Evolutionary conservation across 2,329 filamentous ascomycete species (phyloP), one percentile per base, ranked within the genome.

Genomic region (Penicillium sp.): DNA sequence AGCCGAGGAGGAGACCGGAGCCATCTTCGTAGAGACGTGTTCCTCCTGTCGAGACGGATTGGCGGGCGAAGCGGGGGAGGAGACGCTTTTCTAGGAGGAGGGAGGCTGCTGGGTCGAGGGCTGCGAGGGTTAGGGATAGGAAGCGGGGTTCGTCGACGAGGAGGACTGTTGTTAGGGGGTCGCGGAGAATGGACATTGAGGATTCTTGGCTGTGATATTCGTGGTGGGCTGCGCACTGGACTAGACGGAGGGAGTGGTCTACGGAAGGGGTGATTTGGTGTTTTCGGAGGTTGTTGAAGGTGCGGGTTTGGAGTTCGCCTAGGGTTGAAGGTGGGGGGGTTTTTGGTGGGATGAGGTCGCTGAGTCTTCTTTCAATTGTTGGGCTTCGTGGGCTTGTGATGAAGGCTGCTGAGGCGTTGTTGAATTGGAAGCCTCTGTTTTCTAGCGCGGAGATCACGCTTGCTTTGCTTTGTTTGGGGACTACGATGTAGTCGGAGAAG

Each of bases 401-500:
- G 70, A 88, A 95, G 51, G 87, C 85, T 60, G 86, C 84, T 52
- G 84, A 84, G 50, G 80, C 73, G 61, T 89, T 86, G 61, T 91
- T 88, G 65, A 97, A 92, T 66, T 89, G 87, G 70, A 97, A 97
- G 1, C 92, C 92, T 46, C 89, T 85, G 19, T 87, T 84, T 58
- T 93, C 82, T 5, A 97, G 81, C 0, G 91, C 89, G 57, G 86
- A 81, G 34, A 91, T 85, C 47, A 97, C 92, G 39, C 87, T 87
- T 27, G 83, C 78, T 50, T 88, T 86, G 68, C 89, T 86, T 70
- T 87, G 89, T 52, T 82, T 82, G 0, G 94, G 92, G 1, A 97
- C 91, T 36, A 97, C 83, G 66, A 99, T 95, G 75, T 96, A 97
- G 77, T 99, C 93, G 34, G 90, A 94, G 76, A 96, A 97, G 76